A percentile compares a stretch with the other conserved stretches of the same genome.
Evolutionary conservation across 2,329 filamentous ascomycete genomes (phyloP).

Genomic region (Huntiella bhutanensis): DNA sequence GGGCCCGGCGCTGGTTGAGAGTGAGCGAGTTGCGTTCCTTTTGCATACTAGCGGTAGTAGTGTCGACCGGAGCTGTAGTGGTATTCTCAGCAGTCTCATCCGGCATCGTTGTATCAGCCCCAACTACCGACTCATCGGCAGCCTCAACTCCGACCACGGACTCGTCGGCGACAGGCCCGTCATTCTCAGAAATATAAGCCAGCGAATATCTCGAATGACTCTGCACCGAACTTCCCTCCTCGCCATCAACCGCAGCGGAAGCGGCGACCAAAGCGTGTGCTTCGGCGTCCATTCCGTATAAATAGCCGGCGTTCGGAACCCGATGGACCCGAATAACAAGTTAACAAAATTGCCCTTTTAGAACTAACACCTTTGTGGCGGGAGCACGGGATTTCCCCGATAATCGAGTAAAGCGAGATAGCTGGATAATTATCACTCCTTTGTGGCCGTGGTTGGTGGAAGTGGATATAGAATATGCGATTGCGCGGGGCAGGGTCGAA

Average conservation of each 20-base stretch:
- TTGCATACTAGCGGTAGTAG: conserved; percentile 12
- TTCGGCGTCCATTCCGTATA: conserved; percentile 5
- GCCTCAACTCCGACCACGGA: neutral
- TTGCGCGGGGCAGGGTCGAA: neutral
- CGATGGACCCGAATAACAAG: neutral
- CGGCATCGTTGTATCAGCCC: neutral
- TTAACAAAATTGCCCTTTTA: no score
- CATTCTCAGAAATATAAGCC: no score
- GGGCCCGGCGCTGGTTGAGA: conserved; percentile 40
- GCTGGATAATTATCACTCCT: neutral
- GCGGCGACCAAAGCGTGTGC: conserved; percentile 4
- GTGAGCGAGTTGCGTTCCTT: conserved; percentile 39
- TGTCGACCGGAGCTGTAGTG: neutral
- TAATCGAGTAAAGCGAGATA: conserved; percentile 6
- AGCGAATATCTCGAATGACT: no score
- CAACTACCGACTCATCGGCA: neutral
- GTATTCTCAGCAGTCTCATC: neutral
- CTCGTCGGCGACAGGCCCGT: no score
- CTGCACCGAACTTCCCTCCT: neutral
- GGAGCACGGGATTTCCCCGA: conserved; percentile 4
- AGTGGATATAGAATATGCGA: neutral
- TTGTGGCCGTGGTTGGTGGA: no score
- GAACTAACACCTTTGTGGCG: no score
- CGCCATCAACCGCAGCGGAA: neutral
- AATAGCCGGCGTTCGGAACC: conserved; percentile 1